A percentile compares a stretch with the other conserved stretches of the same genome.
phyloP scores from a whole-genome alignment of 192 early-diverging fungal species.

The Lobosporangium transversale region DNA sequence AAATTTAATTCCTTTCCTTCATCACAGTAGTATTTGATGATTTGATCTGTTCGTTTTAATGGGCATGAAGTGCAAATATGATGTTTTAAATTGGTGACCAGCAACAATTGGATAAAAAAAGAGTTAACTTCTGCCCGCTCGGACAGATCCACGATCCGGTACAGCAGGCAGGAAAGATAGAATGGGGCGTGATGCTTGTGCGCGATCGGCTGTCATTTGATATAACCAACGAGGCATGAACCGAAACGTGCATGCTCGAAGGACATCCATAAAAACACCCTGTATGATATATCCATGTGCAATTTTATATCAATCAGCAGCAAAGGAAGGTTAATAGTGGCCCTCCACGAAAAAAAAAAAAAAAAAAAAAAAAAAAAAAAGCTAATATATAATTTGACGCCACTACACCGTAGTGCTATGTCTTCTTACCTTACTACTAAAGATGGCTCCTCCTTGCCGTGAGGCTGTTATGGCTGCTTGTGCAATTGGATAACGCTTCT shows the following conservation, averaged over 20 bases:
- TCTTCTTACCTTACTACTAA: constrained; percentile 2
- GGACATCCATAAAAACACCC: neutral
- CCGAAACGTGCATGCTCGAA: constrained; percentile 3
- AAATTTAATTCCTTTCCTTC: no score
- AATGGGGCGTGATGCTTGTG: constrained; percentile 5
- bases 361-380: neutral
- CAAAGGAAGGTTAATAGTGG: no score
- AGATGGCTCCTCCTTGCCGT: constrained; percentile 7
- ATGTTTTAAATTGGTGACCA: no score
- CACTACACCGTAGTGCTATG: no score
- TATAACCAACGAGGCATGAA: constrained; percentile 5
- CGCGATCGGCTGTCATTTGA: constrained; percentile 5
- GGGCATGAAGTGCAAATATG: no score
- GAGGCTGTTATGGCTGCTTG: constrained; percentile 1
- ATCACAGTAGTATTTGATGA: no score
- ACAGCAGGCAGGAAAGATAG: constrained; percentile 7
- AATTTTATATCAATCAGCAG: no score
- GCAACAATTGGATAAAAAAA: no score
- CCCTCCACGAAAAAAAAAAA: neutral
- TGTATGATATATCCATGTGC: no score
- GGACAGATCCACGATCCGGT: constrained; percentile 5
- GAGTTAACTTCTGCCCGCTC: no score
- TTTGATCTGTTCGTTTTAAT: no score
- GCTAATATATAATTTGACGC: neutral
- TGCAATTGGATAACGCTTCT: neutral